Evolutionary conservation across 345 rosid genomes (phyloP), one percentile per base, ranked within the genome.

Genomic region (Streptanthus diversifolius): DNA sequence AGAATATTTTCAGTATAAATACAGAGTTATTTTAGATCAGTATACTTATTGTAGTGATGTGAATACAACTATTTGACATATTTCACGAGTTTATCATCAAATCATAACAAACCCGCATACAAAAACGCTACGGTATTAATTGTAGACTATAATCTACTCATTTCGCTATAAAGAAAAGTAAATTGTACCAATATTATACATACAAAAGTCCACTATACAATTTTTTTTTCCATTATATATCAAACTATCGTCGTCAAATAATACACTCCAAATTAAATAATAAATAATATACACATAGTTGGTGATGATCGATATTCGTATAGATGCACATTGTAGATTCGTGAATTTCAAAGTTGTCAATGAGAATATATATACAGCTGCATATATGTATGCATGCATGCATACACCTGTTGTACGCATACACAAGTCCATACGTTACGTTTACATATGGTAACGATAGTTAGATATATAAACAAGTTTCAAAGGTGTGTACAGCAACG

Each of bases 351-450:
- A 58, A 27, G 36, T 27, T 58, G 33, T 30, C 33, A 5, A 30
- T 30, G 5, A 58, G 40, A 3, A 19, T 39, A 5, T 61, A 40
- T 15, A 33, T 51, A 27, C 68, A 48, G 30, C 15, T 62, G 52
- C 69, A 62, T 39, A 61, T 37, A 39, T 72, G 52, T 48, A 73
- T 65, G 32, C 66, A 64, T 43, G 33, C 49, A 64, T 30, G 56
- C 30, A 22, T 22, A 22, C 27, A 25, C 27, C 27, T 25, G 27
- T 3, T 52, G 33, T 49, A 19, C 13, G 8, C 69, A 62, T 47
- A 47, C 60, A 25, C 60, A 25, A 19, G 24, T 27, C 68, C 53
- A 62, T 62, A 62, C 69, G 22, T 62, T 40, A 62, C 68, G 44
- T 39, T 22, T 21, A 48, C 29, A 21, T 58, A 53, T 8, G 8